Base-by-base conservation (phyloP, 1,139 yeast species). In the Saccharomyces hybrid region DNA sequence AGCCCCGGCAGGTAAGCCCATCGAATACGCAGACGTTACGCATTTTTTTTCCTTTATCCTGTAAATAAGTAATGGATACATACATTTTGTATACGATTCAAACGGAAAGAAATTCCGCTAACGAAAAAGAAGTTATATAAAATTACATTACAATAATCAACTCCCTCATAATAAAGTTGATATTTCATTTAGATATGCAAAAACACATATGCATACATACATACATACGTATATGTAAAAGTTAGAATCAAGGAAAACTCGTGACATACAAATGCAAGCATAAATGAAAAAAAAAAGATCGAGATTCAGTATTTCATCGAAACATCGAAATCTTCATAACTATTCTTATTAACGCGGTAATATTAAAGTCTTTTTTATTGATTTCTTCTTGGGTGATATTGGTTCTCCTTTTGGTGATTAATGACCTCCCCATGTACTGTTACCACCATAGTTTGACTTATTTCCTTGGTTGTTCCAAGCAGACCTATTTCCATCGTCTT, bases 381-480 rank as follows among this genome's bases (percentile, higher is more conserved):
- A 23, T 28, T 27, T 25, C 32, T 46, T 16, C 48, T 27, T 46
- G 23, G 28, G 31, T 46, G 7, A 23, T 28, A 28, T 14, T 51
- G 41, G 44, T 9, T 42, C 16, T 13, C 34, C 14, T 47, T 51
- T 14, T 25, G 13, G 32, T 14, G 23, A 11, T 20, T 50, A 62
- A 49, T 58, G 63, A 23, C 59, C 59, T 28, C 67, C 67, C 69
- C 69, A 64, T 16, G 67, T 58, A 55, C 68, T 61, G 51, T 61
- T 63, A 23, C 65, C 64, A 14, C 65, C 65, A 55, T 64, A 59
- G 25, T 58, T 57, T 4, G 65, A 61, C 41, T 55, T 58, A 53
- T 64, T 65, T 38, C 68, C 67, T 49, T 65, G 68, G 46, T 63
- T 72, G 55, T 73, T 74, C 79, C 79, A 75, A 16, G 76, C 71